Evolutionary conservation across 2,329 filamentous ascomycete species (phyloP), one percentile per base, ranked within the genome.

Genomic region (Nemania sp.): DNA sequence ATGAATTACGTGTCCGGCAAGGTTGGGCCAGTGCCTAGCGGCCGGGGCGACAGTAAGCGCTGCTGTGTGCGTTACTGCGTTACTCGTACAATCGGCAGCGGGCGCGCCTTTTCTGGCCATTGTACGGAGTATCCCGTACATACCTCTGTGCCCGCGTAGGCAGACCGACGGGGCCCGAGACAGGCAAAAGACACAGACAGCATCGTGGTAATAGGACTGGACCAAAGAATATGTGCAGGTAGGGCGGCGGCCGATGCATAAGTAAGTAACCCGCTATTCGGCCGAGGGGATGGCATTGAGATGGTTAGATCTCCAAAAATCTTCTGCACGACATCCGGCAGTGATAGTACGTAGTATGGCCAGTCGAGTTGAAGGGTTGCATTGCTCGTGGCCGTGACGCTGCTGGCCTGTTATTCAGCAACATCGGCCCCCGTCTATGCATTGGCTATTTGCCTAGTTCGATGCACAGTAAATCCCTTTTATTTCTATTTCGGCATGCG

Each of bases 291-390:
- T n/a, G n/a, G 46, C 14, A 9, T 26, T 44, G 48, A 44, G 31
- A 20, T 52, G 43, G 34, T 43, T 23, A 44, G 44, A 49, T 45
- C 49, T 49, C 34, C 28, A 24, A 42, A 30, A 48, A 52, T 56
- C 28, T 46, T 12, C 54, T 56, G 54, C 49, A 56, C 49, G 49
- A 56, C 49, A 56, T 56, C 41, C 44, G 49, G 54, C 44, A 53
- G 22, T 39, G 26, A 40, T 42, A 45, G 7, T 31, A 12, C 26
- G 17, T 19, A 22, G 3, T 23, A 9, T 12, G 47, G 28, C 30
- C 30, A 52, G 42, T 52, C 12, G 9, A 33, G 48, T 17, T n/a
- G n/a, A 7, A 39, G 14, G 48, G 47, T 39, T 49, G 47, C 47
- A 52, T 49, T 40, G 31, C 37, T 23, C 43, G 41, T 43, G 33